Evolutionary conservation across 2,329 filamentous ascomycete species (phyloP), one percentile per base, ranked within the genome.

Genomic region (Ceratocystis colombiana): DNA sequence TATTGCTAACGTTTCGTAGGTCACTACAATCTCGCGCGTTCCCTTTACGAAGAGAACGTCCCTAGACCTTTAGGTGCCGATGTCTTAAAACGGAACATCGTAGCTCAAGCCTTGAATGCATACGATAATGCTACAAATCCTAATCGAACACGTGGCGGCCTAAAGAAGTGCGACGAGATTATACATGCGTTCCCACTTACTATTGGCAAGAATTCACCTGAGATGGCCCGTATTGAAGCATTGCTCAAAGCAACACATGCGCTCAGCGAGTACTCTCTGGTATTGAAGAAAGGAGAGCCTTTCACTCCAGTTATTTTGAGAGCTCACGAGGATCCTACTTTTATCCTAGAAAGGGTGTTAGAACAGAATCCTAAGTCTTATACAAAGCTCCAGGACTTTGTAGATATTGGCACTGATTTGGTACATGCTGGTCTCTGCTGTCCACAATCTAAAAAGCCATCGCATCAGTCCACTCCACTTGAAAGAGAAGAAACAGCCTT

Each of bases 91-190:
- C 79, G 84, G 3, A 83, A 84, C 1, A 77, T 90, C 7, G 76
- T 88, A 53, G 78, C 79, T 1, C 79, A 84, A 61, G 86, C 87
- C 1, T 81, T 91, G 77, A 79, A 82, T 65, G 82, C 87, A 3
- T 94, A 91, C 72, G 89, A 94, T 71, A 89, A 89, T 72, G 89
- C 89, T 2, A 89, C 87, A 25, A 94, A 94, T 71, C 88, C 88
- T 0, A 91, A 93, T 71, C 84, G 84, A 66, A 88, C 83, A 1
- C 81, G 89, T 70, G 89, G 89, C 17, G 87, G 87, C 0, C 80
- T 94, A 71, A 90, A 89, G 75, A 89, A 85, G 73, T 90, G 88
- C 59, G 81, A 87, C 70, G 87, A 90, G 62, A 88, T 89, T 69
- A 78, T 90, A 50, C 79, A 82, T 48, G 79, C 86, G 0, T 88